Conservation (phyloP, 1,139 yeast species). For the Yamadazyma dushanensis region DNA sequence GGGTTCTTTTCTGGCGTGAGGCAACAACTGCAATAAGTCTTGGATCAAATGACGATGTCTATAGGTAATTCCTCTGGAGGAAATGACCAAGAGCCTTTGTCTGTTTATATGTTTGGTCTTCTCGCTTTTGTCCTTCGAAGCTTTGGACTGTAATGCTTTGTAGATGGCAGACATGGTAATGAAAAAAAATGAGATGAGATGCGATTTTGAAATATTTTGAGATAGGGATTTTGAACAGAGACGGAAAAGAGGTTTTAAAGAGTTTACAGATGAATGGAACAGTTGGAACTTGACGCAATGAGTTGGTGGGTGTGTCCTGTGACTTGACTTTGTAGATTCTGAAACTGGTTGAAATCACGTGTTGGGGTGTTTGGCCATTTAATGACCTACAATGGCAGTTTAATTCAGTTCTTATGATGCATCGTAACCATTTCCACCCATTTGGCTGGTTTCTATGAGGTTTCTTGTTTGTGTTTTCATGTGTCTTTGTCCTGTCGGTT, state of each 20-base stretch:
- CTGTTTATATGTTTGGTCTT: conserved; percentile 63
- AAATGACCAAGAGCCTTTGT: conserved; percentile 81
- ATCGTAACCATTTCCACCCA: no score
- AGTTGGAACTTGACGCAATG: no score
- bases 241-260: neutral
- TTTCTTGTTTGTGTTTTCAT: no score
- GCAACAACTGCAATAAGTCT: conserved; percentile 77
- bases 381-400: no score
- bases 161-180: conserved; percentile 58
- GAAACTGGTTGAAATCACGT: no score
- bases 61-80: conserved; percentile 91
- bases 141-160: conserved; percentile 63
- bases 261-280: no score
- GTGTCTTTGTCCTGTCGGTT: no score
- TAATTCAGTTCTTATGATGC: no score
- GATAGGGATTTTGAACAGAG: neutral
- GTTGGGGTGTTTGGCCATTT: no score
- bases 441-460: no score
- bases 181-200: conserved; percentile 1
- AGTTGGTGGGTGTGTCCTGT: no score
- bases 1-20: conserved; percentile 96
- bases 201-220: neutral
- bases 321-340: no score
- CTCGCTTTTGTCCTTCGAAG: conserved; percentile 44
- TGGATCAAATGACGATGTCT: conserved; percentile 93